A percentile compares a stretch with the other conserved stretches of the same genome.
Conservation (phyloP, 768 basidiomycete genomes). For the Strobilomyces echinocephalus region DNA sequence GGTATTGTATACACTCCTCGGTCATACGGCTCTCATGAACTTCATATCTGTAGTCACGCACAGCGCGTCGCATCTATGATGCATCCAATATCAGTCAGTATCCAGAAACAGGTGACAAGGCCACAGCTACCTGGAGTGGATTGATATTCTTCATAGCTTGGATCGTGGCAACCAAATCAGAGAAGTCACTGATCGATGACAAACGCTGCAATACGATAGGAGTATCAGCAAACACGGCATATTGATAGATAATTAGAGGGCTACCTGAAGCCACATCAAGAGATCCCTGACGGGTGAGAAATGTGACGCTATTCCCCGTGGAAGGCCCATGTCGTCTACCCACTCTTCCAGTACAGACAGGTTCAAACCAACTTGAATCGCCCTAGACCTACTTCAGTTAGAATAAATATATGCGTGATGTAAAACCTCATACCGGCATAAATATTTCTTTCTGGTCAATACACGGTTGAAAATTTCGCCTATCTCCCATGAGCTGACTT, state of each 20-base stretch:
- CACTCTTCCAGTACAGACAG: conserved; percentile 85
- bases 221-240: conserved; percentile 1
- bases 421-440: conserved; percentile 64
- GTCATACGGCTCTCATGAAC: conserved; percentile 89
- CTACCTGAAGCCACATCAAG: conserved; percentile 79
- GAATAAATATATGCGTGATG: not conserved
- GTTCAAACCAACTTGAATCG: conserved; percentile 87
- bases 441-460: conserved; percentile 86
- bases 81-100: not conserved
- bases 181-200: conserved; percentile 84
- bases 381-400: conserved; percentile 53
- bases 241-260: not conserved
- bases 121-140: conserved; percentile 69
- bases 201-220: conserved; percentile 48
- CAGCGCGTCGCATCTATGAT: conserved; percentile 81
- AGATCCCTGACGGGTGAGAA: conserved; percentile 83
- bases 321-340: conserved; percentile 77
- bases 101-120: not conserved
- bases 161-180: conserved; percentile 83
- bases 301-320: conserved; percentile 72
- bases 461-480: conserved; percentile 85
- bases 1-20: conserved; percentile 92
- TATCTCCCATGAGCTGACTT: conserved; percentile 27
- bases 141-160: conserved; percentile 85
- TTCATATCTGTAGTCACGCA: conserved; percentile 91